Base-by-base conservation (phyloP, 257 asterid genomes). In the Anisodus acutangulus region DNA sequence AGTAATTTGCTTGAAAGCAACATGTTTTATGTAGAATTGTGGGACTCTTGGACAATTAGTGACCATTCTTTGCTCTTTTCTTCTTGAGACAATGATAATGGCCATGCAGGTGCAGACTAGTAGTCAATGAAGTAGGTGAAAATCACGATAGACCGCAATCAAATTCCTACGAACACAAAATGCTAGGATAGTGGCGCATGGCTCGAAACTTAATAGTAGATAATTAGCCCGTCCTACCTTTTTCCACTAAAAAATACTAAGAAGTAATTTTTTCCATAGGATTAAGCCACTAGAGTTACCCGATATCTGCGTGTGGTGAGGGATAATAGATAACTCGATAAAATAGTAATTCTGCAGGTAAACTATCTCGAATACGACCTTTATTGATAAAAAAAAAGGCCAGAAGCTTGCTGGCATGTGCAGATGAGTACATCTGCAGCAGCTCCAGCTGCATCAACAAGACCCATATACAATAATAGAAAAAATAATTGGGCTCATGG, bases 381-480 rank as follows among this genome's bases (percentile, higher is more conserved):
- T 67, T 67, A 13, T 66, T 5, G 13, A 69, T 22, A 31, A 1
- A 31, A 31, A 43, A 31, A 41, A 10, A 8, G 54, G 26, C 64
- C 26, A 78, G 26, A 53, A 53, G 31, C 66, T 41, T 53, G 81
- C 49, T 51, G 82, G 64, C 66, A 53, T 78, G 82, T 78, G 66
- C 82, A 53, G 64, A 51, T 51, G 81, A 76, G 81, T 76, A 76
- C 63, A 68, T 45, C 11, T 76, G 81, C 81, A 74, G 63, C 80
- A 47, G 59, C 59, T 72, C 80, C 80, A 72, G 80, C 47, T 51
- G 43, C 64, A 78, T 51, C 26, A 53, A 76, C 64, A 6, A 22
- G 81, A 78, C 63, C 84, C 78, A 45, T 22, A 22, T 4, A 63
- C 17, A 81, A 47, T 45, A 81, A 19, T 53, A 7, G 62, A 13